Conservation (phyloP, 345 rosid species). For the Dipteronia dyeriana region DNA sequence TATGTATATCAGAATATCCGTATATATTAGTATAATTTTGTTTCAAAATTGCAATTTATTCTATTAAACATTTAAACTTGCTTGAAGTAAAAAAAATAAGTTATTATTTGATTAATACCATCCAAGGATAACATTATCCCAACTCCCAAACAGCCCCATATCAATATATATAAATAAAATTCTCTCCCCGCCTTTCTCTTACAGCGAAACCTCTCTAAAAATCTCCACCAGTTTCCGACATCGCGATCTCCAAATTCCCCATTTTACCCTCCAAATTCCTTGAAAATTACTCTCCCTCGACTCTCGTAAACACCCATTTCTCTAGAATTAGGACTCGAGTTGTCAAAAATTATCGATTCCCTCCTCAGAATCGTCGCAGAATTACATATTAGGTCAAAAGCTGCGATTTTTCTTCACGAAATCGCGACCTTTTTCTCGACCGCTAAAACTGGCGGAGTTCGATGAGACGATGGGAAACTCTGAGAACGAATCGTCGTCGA, state of each 20-base stretch:
- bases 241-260: neutral
- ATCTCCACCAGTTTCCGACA: neutral
- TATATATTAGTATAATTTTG: too few relatives aligned
- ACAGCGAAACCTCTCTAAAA: neutral
- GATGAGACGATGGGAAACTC: conserved; percentile 53
- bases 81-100: too few relatives aligned
- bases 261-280: neutral
- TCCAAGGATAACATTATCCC: neutral
- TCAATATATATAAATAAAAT: neutral
- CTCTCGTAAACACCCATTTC: too few relatives aligned
- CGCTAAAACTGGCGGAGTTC: conserved; percentile 10
- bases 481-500: conserved; percentile 34
- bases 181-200: neutral
- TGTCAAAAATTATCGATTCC: neutral
- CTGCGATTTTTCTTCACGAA: neutral
- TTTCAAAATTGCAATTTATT: too few relatives aligned
- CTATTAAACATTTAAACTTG: too few relatives aligned
- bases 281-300: neutral
- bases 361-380: neutral
- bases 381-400: neutral
- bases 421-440: neutral
- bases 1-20: too few relatives aligned
- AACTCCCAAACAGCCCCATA: conserved; percentile 2
- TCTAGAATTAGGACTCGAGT: neutral
- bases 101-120: too few relatives aligned